These are phyloP conservation scores for Lichtheimia ramosa DNA, from an alignment of 371 early-diverging fungal genomes.

Conservation along the genomic window DNA sequence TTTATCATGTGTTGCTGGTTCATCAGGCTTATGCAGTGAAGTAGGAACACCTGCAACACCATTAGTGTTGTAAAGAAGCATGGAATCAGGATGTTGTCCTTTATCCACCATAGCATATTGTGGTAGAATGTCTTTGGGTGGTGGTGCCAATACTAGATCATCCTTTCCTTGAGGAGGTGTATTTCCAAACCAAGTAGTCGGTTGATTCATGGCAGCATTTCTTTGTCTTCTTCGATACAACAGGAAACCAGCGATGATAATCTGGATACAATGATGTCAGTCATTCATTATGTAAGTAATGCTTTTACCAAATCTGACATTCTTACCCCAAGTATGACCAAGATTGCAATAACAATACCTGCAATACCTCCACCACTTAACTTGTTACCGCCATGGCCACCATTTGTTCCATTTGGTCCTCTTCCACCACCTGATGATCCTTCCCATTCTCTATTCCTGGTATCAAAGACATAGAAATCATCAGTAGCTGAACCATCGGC, in stretches of 20 bases:
- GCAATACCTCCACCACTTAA: slow-evolving; percentile 1
- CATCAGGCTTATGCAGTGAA: slow-evolving; percentile 1
- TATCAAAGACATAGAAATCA: slow-evolving; percentile 16
- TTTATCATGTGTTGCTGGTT: slow-evolving; percentile 1
- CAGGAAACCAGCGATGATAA: too few species aligned
- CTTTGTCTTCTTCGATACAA: too few species aligned
- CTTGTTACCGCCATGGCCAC: too few species aligned
- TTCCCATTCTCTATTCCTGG: slow-evolving; percentile 9
- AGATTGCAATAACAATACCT: slow-evolving; percentile 3
- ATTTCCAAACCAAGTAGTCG: background rate
- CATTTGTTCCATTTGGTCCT: too few species aligned
- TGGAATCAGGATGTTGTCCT: too few species aligned
- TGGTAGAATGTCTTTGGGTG: too few species aligned
- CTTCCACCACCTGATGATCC: slow-evolving; percentile 18
- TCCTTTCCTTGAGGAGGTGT: slow-evolving; percentile 1
- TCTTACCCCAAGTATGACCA: background rate
- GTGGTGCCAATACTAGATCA: background rate
- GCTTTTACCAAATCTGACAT: too few species aligned
- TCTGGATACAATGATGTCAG: too few species aligned
- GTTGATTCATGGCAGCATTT: too few species aligned
- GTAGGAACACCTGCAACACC: background rate
- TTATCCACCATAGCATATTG: too few species aligned
- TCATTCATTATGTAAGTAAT: too few species aligned
- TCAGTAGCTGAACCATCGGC: slow-evolving; percentile 9
- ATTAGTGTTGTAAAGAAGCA: background rate